Evolutionary conservation across 1,139 yeast genomes (phyloP), one percentile per base, ranked within the genome.

Genomic region (Yamadazyma jaroonii): DNA sequence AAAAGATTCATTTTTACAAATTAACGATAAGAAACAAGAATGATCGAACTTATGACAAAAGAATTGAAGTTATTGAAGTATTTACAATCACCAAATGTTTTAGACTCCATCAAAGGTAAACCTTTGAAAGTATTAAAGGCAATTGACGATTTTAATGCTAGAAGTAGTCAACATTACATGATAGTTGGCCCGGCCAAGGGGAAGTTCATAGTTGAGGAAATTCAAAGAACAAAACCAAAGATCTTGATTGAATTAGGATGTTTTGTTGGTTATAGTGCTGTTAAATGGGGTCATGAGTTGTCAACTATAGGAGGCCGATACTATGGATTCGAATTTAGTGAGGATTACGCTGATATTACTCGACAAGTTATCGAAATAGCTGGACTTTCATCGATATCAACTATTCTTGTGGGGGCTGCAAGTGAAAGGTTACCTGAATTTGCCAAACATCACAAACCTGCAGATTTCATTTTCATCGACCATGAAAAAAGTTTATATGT

Each of bases 251-350:
- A 74, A 43, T 52, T 73, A 31, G 78, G 78, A 4, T 59, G 73
- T 3, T 70, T 62, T 40, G 53, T 66, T 13, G 78, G 78, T 0
- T 72, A 72, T 43, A 63, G 73, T 0, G 70, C 75, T 6, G 58
- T 73, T 2, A 46, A 60, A 25, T 67, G 67, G 40, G 62, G 63
- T 1, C 51, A 47, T 24, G 56, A 58, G 40, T 43, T 65, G 43
- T 42, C 47, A 6, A 44, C 52, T 27, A 41, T 50, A 23, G 51
- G 46, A 6, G 59, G 64, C 5, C 61, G 57, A 35, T 62, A 66
- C 41, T 68, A 61, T 46, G 61, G 71, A 15, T 69, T 72, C 42
- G 75, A 69, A 43, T 36, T 53, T 11, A 57, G 55, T 35, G 50
- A 48, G 2, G 62, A 60, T n/a, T 67, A 41, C 43, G 73, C 72